Base-by-base conservation (phyloP, 768 basidiomycete genomes). In the Suillus weaverae region DNA sequence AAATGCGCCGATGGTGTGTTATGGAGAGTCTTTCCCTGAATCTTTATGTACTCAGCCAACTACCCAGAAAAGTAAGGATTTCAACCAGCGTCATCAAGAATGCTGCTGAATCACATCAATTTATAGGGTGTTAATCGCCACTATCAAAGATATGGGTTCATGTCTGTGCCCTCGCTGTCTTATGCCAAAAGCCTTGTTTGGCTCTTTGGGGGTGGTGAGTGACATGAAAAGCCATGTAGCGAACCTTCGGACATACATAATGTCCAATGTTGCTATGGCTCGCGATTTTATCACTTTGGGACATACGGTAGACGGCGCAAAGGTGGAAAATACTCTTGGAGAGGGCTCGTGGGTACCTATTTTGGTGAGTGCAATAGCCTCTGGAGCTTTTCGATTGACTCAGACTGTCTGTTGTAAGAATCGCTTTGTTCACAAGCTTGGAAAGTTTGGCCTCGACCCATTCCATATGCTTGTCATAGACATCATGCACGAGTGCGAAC, bases 11-110 rank as follows among this genome's bases (percentile, higher is more conserved):
- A 43, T 18, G 41, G 41, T 0, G 7, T 43, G 14, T 2, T 43
- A 6, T 2, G 41, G 18, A 18, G 41, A 1, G 6, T 43, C 18
- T 43, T 20, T 7, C 41, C 41, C 4, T 6, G 41, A 18, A 20
- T 43, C 16, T 43, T 43, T 6, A 62, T 71, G 3, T 69, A 76
- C 2, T 65, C 65, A 1, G 69, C 41, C 1, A 7, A 43, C 5
- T 43, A 43, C 6, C 41, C 41, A 2, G 41, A 43, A 43, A 43
- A 43, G 41, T 43, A 20, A 1, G 18, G 6, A 2, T 20, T 43
- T 20, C 14, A 6, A 18, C 18, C 13, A 14, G 5, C 35, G 6
- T 43, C 18, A 1, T 41, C 38, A 39, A 39, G 38, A 36, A 36
- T n/a, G n/a, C n/a, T 36, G 35, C 35, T 43, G 16, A 43, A 43